Percentiles rank a stretch among this genome's conserved stretches.
These are phyloP conservation scores for Schizosaccharomyces osmophilus DNA, from an alignment of 805 yeast genomes.

Conservation along the genomic window DNA sequence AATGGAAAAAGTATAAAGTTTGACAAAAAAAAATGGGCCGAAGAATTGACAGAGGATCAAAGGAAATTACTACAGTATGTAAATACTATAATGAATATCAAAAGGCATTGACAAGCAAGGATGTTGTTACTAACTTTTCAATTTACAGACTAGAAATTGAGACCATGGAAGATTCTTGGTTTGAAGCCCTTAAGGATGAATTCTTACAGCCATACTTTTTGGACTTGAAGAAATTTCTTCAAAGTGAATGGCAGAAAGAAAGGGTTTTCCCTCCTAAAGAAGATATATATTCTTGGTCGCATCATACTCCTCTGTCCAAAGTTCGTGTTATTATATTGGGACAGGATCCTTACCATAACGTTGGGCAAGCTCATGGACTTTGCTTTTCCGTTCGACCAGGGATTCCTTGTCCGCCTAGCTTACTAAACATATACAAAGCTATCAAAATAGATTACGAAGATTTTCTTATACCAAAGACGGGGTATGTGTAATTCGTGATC, in stretches of 20 bases:
- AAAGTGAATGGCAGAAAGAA: constrained; percentile 18
- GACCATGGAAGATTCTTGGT: constrained; percentile 59
- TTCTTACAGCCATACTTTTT: constrained; percentile 69
- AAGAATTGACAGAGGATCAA: constrained; percentile 24
- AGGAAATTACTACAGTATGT: constrained; percentile 22
- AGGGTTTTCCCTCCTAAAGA: constrained; percentile 53
- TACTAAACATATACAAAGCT: constrained; percentile 66
- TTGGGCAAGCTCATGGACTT: constrained; percentile 83
- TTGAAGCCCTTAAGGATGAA: constrained; percentile 39
- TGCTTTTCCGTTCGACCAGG: constrained; percentile 83
- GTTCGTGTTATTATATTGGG: constrained; percentile 69
- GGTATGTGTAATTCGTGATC: background rate
- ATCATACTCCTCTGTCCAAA: constrained; percentile 48
- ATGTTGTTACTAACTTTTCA: constrained; percentile 4
- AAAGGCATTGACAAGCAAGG: background rate
- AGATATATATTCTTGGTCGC: constrained; percentile 78
- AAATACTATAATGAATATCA: background rate
- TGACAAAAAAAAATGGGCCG: constrained; percentile 29
- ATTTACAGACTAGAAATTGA: constrained; percentile 29
- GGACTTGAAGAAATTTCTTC: constrained; percentile 38
- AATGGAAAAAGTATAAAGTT: constrained; percentile 12
- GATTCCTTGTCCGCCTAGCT: constrained; percentile 66
- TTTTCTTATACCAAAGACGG: constrained; percentile 33
- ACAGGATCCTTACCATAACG: constrained; percentile 89
- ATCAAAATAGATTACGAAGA: constrained; percentile 42